Evolutionary conservation across 768 basidiomycete genomes (phyloP).

Genomic region (Podaxis sp.): DNA sequence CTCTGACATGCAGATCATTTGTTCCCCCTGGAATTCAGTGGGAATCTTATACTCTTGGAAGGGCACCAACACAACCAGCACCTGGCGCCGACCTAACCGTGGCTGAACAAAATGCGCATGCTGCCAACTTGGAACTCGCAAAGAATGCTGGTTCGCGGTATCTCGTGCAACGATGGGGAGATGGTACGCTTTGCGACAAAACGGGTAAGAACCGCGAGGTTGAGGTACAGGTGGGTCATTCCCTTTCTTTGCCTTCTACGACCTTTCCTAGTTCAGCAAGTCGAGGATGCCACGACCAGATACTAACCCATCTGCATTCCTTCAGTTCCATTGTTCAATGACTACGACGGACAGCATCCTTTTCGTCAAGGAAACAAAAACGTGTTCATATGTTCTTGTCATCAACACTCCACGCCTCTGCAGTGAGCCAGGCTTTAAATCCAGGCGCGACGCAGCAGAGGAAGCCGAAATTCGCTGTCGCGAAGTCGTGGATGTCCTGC

Average conservation of each 20-base stretch:
- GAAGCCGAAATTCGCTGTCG: conserved; percentile 77
- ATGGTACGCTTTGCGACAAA: conserved; percentile 92
- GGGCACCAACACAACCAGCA: conserved; percentile 57
- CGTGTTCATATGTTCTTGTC: conserved; percentile 91
- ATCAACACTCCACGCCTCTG: conserved; percentile 95
- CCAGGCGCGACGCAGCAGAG: conserved; percentile 57
- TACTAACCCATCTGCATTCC: conserved; percentile 15
- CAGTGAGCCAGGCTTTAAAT: conserved; percentile 88
- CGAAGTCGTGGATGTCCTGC: conserved; percentile 52
- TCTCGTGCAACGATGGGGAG: conserved; percentile 87
- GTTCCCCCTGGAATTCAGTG: conserved; percentile 36
- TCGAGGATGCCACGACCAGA: conserved; percentile 11
- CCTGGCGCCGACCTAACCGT: conserved; percentile 61
- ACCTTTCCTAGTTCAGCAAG: not conserved
- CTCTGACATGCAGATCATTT: conserved; percentile 5
- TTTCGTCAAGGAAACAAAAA: conserved; percentile 90
- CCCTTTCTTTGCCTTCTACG: conserved; percentile 14
- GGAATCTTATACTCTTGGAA: conserved; percentile 76
- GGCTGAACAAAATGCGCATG: conserved; percentile 59
- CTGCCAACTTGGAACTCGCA: conserved; percentile 71
- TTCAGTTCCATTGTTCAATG: conserved; percentile 93
- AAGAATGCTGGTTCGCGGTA: conserved; percentile 80
- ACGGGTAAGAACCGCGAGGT: conserved; percentile 83
- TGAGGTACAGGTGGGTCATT: conserved; percentile 80
- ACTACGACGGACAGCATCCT: conserved; percentile 87